Base-by-base conservation (phyloP, 352 stramenopile species). In the Phytophthora pisi region DNA sequence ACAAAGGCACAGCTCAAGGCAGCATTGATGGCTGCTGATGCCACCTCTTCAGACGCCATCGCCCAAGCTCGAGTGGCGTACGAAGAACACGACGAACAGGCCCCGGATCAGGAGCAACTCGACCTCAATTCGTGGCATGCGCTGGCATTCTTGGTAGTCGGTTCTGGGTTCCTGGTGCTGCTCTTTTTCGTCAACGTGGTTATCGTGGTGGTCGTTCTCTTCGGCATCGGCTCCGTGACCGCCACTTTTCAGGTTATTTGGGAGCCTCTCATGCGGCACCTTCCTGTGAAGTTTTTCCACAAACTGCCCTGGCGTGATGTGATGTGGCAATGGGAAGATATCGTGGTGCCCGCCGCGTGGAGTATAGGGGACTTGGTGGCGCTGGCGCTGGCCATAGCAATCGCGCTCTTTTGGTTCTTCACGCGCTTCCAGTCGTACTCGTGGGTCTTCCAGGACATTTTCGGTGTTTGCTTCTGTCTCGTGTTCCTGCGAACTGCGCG, bases 371-470 rank as follows among this genome's bases (percentile, higher is more conserved):
- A 98, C 66, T 74, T 98, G 43, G 74, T 98, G 15, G 90, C 85
- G 3, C 65, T 89, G 15, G 74, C 89, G 53, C 78, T 93, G 24
- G 78, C 87, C 18, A 49, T 89, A 4, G 67, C 58, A 3, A 63
- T 80, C 15, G 70, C 75, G 26, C 20, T 91, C 15, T 59, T 91
- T 15, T 95, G 88, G 78, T 92, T 89, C 70, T 70, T 97, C 47
- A 84, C 66, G 26, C 81, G 95, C 51, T 85, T 88, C 51, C 79
- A 96, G 62, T 67, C 85, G 9, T 92, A 91, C 70, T 84, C 81
- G 38, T 98, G 95, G 94, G 67, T 98, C 16, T 80, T 97, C 16
- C 96, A 99, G 66, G 91, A 99, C 72, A 58, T 98, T 45, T 97
- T 98, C 43, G 96, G 95, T 34, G 68, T 95, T 18, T 98, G 93